Evolutionary conservation across 2,329 filamentous ascomycete genomes (phyloP), one percentile per base, ranked within the genome.

Genomic region (Ceratocystis eucalypticola): DNA sequence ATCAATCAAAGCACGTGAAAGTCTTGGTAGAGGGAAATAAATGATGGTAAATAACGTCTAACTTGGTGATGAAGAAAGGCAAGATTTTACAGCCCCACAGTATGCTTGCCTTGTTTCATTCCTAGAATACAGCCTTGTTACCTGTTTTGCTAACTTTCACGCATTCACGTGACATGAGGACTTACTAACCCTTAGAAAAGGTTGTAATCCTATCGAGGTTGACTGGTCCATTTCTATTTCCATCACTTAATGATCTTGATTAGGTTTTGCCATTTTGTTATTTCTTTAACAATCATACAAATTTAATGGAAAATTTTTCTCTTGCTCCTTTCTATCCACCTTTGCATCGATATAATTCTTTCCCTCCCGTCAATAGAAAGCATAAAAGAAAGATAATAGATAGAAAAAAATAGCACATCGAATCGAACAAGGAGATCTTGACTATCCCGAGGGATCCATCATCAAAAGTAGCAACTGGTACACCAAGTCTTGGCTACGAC

Each of bases 341-440:
- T n/a, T 22, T 10, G n/a, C 1, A 33, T 17, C 22, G 53, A 12
- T 37, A 63, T 17, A 28, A 30, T 44, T 45, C 28, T 62, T 62
- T 62, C n/a, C 61, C 17, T 62, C 61, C n/a, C 22, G 3, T 12
- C 1, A 20, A 62, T 46, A 30, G 28, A 63, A 25, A 37, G n/a
- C 25, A 50, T 12, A 53, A 66, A 44, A 25, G 44, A 61, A 62
- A 53, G 37, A 48, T 45, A 61, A 53, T 61, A 66, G 15, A 62
- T 44, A 50, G 44, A 61, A 65, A 28, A 37, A 33, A 65, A 65
- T 45, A 33, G 57, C 22, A 62, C 8, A 45, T 53, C 44, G 44
- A 28, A 62, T 61, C 48, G 25, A 48, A 61, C 30, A 66, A 62
- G 64, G 64, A 61, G 30, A 65, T 41, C 25, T 48, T 20, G 45